These are phyloP conservation scores for Lichtheimia ornata DNA, from an alignment of 371 early-diverging fungal species.

Conservation along the genomic window DNA sequence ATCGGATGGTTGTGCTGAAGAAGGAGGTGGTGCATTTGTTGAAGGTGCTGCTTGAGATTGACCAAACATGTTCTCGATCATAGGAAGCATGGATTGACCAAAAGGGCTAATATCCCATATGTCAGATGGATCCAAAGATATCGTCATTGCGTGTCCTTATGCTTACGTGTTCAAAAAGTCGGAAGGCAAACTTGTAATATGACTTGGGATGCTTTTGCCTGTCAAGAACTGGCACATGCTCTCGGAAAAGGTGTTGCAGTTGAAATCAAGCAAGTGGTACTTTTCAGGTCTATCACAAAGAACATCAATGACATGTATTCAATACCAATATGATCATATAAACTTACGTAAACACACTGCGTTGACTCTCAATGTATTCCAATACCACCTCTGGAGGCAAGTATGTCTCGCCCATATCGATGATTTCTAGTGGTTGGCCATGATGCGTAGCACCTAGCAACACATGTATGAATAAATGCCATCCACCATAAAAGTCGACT, in stretches of 20 bases:
- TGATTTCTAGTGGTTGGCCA: conserved; percentile 69
- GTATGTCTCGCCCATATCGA: conserved; percentile 83
- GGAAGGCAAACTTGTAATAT: conserved; percentile 71
- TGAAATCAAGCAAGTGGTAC: conserved; percentile 89
- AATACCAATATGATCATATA: no score
- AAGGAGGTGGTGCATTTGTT: conserved; percentile 13
- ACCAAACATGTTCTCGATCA: conserved; percentile 83
- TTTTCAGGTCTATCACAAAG: conserved; percentile 56
- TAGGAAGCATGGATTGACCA: conserved; percentile 75
- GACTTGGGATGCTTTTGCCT: conserved; percentile 72
- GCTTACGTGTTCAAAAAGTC: conserved; percentile 71
- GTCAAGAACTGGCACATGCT: conserved; percentile 81
- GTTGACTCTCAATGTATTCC: conserved; percentile 74
- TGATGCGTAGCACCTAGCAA: conserved; percentile 62
- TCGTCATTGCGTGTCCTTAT: no score
- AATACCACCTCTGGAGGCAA: conserved; percentile 79
- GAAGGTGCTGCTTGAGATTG: conserved; percentile 36
- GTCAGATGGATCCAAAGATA: no score
- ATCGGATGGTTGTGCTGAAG: conserved; percentile 9
- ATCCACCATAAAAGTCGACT: background rate
- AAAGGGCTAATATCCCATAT: conserved; percentile 56
- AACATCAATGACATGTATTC: background rate
- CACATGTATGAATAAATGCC: background rate
- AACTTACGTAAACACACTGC: conserved; percentile 61
- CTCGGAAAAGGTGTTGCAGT: conserved; percentile 84